phyloP scores from a whole-genome alignment of 2,329 filamentous ascomycete species.

The Aspergillus sp. region DNA sequence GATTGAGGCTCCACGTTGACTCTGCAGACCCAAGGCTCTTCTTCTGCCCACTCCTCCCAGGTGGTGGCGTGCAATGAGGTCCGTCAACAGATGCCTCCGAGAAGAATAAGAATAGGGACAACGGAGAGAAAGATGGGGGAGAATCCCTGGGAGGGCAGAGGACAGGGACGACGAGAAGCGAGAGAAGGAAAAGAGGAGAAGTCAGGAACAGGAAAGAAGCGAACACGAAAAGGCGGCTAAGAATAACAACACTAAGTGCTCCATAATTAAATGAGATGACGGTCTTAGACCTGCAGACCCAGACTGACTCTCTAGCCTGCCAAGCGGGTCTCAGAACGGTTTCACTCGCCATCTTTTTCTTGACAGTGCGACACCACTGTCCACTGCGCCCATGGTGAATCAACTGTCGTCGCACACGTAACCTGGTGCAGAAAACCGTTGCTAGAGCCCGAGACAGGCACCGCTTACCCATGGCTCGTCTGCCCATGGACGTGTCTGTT shows the following conservation, averaged over 20 bases:
- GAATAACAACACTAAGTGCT: conserved; percentile 3
- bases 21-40: conserved; percentile 5
- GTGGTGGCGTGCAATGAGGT: neutral
- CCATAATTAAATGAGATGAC: conserved; percentile 7
- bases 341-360: neutral
- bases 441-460: neutral
- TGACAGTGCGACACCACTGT: neutral
- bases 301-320: neutral
- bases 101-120: neutral
- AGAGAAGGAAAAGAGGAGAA: neutral
- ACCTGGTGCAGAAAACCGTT: neutral
- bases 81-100: conserved; percentile 5
- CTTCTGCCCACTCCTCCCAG: neutral
- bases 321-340: conserved; percentile 2
- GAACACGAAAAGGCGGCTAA: conserved; percentile 6
- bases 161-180: neutral
- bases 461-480: neutral
- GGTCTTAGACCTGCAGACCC: conserved; percentile 8
- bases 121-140: neutral
- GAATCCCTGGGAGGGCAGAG: neutral
- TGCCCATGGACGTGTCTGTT: neutral
- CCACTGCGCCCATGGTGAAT: neutral
- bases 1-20: conserved; percentile 11
- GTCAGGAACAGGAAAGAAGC: neutral
- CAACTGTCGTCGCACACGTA: neutral